A percentile compares a stretch with the other conserved stretches of the same genome.
phyloP scores from a whole-genome alignment of 495 filamentous ascomycete genomes.

The Aspergillus nidulans region DNA sequence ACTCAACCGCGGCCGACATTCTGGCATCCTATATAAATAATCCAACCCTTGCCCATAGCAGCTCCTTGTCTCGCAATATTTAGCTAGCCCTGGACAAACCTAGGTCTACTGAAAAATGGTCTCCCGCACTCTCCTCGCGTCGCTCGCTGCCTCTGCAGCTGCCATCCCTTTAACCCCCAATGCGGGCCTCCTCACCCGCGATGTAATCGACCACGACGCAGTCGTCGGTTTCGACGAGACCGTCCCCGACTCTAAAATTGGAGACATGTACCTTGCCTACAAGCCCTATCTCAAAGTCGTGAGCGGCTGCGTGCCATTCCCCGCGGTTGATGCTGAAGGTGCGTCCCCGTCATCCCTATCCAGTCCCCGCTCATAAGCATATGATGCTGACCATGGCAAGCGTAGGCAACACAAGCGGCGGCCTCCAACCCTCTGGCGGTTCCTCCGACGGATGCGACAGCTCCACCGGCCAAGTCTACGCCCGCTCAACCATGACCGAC shows the following conservation, averaged over 20 bases:
- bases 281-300: constrained; percentile 47
- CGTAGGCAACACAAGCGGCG: constrained; percentile 25
- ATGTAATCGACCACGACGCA: constrained; percentile 35
- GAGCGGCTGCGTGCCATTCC: constrained; percentile 53
- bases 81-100: too few relatives aligned
- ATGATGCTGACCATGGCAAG: background rate
- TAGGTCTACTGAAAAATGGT: background rate
- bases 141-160: constrained; percentile 14
- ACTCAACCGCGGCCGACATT: background rate
- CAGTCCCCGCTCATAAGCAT: background rate
- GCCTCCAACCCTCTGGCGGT: constrained; percentile 33
- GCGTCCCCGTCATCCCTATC: too few relatives aligned
- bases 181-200: constrained; percentile 24
- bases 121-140: constrained; percentile 14
- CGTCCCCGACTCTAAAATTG: constrained; percentile 37
- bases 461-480: constrained; percentile 50
- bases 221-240: constrained; percentile 46
- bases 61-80: too few relatives aligned
- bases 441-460: constrained; percentile 37
- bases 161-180: constrained; percentile 5
- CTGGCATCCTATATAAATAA: background rate
- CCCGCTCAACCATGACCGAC: constrained; percentile 31
- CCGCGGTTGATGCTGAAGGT: constrained; percentile 46
- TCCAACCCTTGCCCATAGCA: background rate
- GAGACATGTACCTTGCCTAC: constrained; percentile 44